Evolutionary conservation across 2,329 filamentous ascomycete species (phyloP).

Genomic region (Hymenoscyphus infarciens): DNA sequence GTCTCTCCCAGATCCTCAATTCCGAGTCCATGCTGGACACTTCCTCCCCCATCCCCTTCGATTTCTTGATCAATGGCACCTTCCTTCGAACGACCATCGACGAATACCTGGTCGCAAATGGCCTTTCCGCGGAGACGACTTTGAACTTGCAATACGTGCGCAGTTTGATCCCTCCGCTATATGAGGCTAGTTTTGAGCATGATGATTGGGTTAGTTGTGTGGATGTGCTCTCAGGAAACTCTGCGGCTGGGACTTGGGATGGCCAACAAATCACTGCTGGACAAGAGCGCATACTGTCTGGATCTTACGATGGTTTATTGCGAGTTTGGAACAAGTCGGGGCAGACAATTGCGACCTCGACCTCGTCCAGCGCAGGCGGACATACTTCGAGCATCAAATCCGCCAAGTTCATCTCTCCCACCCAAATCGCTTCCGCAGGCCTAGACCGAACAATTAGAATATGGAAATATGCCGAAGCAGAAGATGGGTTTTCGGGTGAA

Average conservation of each 20-base stretch:
- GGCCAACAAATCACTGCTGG: conserved; percentile 48
- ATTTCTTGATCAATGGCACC: conserved; percentile 92
- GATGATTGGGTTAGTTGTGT: conserved; percentile 94
- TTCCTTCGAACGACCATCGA: conserved; percentile 88
- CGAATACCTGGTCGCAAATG: conserved; percentile 81
- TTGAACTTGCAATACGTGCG: conserved; percentile 90
- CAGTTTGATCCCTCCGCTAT: conserved; percentile 82
- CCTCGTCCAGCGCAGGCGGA: conserved; percentile 62
- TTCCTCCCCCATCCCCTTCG: conserved; percentile 69
- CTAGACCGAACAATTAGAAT: conserved; percentile 82
- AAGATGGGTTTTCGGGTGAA: conserved; percentile 50
- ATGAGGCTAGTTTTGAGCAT: conserved; percentile 90
- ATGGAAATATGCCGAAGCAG: conserved; percentile 79
- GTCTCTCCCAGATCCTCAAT: conserved; percentile 66
- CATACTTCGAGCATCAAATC: conserved; percentile 75
- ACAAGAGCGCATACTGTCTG: conserved; percentile 78
- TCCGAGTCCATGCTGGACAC: conserved; percentile 69
- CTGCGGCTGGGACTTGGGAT: conserved; percentile 56
- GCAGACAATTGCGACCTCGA: conserved; percentile 75
- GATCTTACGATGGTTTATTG: conserved; percentile 84
- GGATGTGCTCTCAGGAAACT: conserved; percentile 71
- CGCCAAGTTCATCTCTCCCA: conserved; percentile 77
- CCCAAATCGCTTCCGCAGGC: conserved; percentile 76
- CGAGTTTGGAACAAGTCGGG: conserved; percentile 88
- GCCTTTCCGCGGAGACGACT: conserved; percentile 83